phyloP scores from a whole-genome alignment of 371 early-diverging fungal genomes.

The Actinomortierella wolfii region DNA sequence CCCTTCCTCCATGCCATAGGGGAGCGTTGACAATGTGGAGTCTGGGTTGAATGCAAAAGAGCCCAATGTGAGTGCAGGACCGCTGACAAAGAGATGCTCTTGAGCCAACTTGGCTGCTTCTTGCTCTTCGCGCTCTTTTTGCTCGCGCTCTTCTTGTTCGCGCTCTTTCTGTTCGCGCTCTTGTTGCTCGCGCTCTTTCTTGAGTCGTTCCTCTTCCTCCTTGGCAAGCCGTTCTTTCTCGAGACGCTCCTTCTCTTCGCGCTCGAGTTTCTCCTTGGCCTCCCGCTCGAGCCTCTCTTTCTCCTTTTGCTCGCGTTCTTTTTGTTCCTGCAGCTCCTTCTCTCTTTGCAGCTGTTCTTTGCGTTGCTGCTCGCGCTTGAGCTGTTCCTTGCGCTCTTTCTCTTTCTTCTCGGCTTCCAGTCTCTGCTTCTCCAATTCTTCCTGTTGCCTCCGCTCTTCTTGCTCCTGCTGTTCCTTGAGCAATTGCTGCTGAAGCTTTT shows the following conservation, averaged over 20 bases:
- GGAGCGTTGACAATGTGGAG: constrained; percentile 26
- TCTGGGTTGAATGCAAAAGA: constrained; percentile 43
- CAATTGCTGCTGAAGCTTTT: constrained; percentile 31
- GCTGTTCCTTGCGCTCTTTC: constrained; percentile 3
- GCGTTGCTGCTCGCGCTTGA: constrained; percentile 24
- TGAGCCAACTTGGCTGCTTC: constrained; percentile 18
- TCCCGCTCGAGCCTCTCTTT: constrained; percentile 27
- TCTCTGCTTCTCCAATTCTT: constrained; percentile 15
- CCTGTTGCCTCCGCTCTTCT: constrained; percentile 37
- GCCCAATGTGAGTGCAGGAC: constrained; percentile 23
- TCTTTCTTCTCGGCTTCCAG: constrained; percentile 16
- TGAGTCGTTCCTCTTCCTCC: not conserved
- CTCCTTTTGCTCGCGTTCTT: constrained; percentile 10
- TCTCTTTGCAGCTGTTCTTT: constrained; percentile 22
- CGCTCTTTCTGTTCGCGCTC: constrained; percentile 17
- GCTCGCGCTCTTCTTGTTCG: constrained; percentile 7
- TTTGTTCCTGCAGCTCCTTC: constrained; percentile 22
- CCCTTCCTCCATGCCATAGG: constrained; percentile 4
- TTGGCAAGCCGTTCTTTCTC: constrained; percentile 6
- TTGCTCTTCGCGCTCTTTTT: constrained; percentile 18
- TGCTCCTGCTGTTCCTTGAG: constrained; percentile 28
- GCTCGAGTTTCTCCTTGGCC: constrained; percentile 24
- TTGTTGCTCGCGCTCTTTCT: not conserved
- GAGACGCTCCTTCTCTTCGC: constrained; percentile 11
- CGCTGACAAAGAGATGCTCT: constrained; percentile 15